These are phyloP conservation scores for Albophoma yamanashiensis DNA, from an alignment of 2,329 filamentous ascomycete genomes.

Conservation along the genomic window DNA sequence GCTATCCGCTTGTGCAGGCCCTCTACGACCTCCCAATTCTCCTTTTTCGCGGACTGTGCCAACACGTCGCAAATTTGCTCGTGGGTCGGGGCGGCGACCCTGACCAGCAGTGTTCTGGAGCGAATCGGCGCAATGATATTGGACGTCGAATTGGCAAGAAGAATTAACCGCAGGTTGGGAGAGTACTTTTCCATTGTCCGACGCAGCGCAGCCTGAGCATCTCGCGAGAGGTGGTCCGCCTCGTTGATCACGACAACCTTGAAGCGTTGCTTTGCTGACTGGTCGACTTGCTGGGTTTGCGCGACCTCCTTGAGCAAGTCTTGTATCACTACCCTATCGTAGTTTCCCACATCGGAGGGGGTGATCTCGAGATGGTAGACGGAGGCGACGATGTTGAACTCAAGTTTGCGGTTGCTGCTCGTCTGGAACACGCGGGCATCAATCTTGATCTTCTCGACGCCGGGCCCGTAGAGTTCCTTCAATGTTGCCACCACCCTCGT, in stretches of 20 bases:
- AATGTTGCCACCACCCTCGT: constrained; percentile 91
- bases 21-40: constrained; percentile 69
- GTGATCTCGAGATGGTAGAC: constrained; percentile 98
- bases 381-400: constrained; percentile 97
- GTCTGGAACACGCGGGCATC: constrained; percentile 96
- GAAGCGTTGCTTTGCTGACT: constrained; percentile 81
- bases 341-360: constrained; percentile 90
- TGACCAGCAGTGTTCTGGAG: constrained; percentile 79
- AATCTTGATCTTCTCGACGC: constrained; percentile 99
- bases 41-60: constrained; percentile 59
- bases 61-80: constrained; percentile 75
- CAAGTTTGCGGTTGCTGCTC: constrained; percentile 88
- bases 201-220: constrained; percentile 89
- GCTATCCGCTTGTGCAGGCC: constrained; percentile 78
- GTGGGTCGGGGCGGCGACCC: constrained; percentile 82
- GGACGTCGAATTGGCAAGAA: constrained; percentile 90
- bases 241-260: constrained; percentile 99
- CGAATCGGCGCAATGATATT: constrained; percentile 99
- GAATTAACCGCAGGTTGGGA: constrained; percentile 81
- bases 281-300: constrained; percentile 97
- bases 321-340: constrained; percentile 91
- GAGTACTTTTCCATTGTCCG: constrained; percentile 99
- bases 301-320: constrained; percentile 95
- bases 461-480: constrained; percentile 88
- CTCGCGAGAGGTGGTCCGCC: constrained; percentile 84